Evolutionary conservation across 495 filamentous ascomycete species (phyloP).

Genomic region (Cercophora newfieldiana): DNA sequence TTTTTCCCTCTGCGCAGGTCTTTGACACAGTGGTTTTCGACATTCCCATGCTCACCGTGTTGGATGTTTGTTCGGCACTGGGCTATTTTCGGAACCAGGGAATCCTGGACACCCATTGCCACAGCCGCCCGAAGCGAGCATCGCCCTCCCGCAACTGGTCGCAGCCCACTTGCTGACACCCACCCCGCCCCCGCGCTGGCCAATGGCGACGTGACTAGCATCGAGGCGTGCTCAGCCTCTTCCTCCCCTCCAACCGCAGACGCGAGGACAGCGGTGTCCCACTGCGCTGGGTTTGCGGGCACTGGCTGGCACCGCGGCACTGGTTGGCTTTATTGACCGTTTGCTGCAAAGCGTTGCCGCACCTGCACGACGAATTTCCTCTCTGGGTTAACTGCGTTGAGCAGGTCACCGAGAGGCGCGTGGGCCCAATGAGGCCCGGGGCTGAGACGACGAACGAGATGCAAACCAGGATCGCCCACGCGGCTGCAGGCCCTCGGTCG

Average conservation of each 20-base stretch:
- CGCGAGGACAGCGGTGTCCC: neutral
- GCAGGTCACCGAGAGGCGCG: neutral
- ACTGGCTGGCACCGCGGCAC: neutral
- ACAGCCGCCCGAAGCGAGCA: conserved; percentile 9
- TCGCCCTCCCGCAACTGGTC: neutral
- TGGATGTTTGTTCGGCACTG: neutral
- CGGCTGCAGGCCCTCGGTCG: conserved; percentile 4
- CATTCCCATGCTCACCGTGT: neutral
- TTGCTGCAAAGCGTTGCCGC: neutral
- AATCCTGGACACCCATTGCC: neutral
- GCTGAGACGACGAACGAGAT: neutral
- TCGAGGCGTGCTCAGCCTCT: neutral
- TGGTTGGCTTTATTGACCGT: neutral
- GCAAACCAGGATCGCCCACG: neutral
- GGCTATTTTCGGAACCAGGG: neutral
- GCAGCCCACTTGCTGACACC: conserved; percentile 7
- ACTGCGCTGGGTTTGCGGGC: neutral
- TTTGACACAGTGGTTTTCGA: neutral
- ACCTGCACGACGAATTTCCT: neutral
- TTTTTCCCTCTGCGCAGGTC: neutral
- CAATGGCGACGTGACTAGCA: neutral
- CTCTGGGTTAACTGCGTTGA: neutral
- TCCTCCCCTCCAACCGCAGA: neutral
- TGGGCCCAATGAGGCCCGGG: neutral
- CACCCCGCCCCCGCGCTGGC: neutral